phyloP scores from a whole-genome alignment of 495 filamentous ascomycete genomes.

The Baudoinia panamericana region DNA sequence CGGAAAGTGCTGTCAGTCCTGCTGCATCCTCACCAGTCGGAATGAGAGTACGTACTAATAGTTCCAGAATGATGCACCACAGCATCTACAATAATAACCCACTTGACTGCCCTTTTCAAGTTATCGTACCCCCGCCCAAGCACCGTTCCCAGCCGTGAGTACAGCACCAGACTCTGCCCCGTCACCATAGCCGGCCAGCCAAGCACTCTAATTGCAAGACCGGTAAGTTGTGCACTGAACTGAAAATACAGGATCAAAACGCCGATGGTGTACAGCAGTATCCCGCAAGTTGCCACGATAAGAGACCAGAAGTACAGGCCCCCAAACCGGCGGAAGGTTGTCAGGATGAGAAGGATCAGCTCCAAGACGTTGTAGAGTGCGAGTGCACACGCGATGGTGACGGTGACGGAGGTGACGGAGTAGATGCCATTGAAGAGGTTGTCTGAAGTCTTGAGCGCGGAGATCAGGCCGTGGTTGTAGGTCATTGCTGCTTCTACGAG shows the following conservation, averaged over 20 bases:
- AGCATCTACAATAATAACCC: constrained; percentile 47
- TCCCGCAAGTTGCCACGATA: constrained; percentile 35
- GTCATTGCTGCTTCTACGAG: too few species aligned
- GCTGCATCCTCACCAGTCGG: not conserved
- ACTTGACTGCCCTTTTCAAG: constrained; percentile 38
- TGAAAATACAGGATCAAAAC: constrained; percentile 50
- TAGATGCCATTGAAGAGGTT: constrained; percentile 3
- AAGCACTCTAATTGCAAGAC: constrained; percentile 26
- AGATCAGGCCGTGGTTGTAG: too few species aligned
- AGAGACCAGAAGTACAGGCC: constrained; percentile 37
- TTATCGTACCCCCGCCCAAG: constrained; percentile 32
- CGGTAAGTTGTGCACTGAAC: constrained; percentile 19
- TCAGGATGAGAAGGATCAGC: constrained; percentile 30
- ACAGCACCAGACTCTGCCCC: constrained; percentile 53
- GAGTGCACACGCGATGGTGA: constrained; percentile 25
- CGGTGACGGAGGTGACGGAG: not conserved
- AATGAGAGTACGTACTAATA: constrained; percentile 15
- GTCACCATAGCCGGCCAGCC: constrained; percentile 56
- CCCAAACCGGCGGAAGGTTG: constrained; percentile 28
- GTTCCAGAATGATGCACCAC: constrained; percentile 43
- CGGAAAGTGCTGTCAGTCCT: not conserved
- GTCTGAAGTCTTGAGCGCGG: too few species aligned
- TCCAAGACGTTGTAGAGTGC: constrained; percentile 36
- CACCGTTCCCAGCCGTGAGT: constrained; percentile 54
- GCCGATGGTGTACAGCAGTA: constrained; percentile 45